Evolutionary conservation across 495 filamentous ascomycete species (phyloP), one percentile per base, ranked within the genome.

Genomic region (Podospora pseudocomata): DNA sequence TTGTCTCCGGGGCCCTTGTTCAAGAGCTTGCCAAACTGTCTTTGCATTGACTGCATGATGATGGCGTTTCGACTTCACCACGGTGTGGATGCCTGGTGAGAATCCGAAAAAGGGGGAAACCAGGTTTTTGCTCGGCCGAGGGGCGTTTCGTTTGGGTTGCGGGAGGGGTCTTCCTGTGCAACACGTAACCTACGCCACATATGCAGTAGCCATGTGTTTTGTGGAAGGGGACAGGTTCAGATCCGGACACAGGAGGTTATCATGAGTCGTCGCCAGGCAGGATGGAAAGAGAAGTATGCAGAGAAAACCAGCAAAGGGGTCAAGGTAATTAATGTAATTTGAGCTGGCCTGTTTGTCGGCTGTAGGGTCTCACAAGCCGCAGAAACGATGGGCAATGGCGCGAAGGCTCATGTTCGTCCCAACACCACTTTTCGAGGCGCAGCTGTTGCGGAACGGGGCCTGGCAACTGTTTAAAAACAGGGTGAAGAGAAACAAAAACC

Each of bases 41-140:
- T 80, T 73, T 93, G 88, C 81, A 97, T 85, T 53, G 86, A 86
- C 82, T 94, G 90, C 93, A 97, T 97, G 19, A 97, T 97, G 19
- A 68, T 87, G 73, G 23, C 15, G 23, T 26, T 20, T 20, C 26
- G 27, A 18, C 2, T 15, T 18, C 16, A 62, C 60, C 19, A n/a
- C 39, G 39, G 39, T 3, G 39, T 18, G 39, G 30, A 32, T 32
- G 39, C 15, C 39, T 13, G 39, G 13, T 11, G 6, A 49, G 39
- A 49, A 49, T 13, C 11, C 13, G 39, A 49, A 49, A 49, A 49
- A 49, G 39, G 39, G 39, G 39, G 39, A 49, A 49, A 13, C 39
- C 39, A 16, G 15, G 15, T 49, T 18, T 49, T 49, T 49, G 15
- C 0, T 18, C 15, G 9, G 39, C 13, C 13, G 15, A 49, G 15